phyloP scores from a whole-genome alignment of 768 basidiomycete species.

The Pulveroboletus frians region DNA sequence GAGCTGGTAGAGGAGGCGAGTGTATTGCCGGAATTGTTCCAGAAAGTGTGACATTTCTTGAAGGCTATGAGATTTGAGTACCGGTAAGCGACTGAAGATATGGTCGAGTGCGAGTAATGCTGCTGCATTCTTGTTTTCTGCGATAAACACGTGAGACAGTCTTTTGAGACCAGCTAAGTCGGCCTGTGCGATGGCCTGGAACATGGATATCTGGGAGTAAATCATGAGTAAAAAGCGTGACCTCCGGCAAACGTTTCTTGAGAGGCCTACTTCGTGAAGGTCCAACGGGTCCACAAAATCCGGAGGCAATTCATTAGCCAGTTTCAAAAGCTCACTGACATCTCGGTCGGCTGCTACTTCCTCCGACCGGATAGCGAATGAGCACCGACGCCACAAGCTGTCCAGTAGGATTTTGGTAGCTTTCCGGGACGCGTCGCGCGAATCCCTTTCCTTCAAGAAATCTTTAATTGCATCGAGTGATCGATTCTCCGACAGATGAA shows the following conservation, averaged over 20 bases:
- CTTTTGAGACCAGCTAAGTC: conserved; percentile 26
- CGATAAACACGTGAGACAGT: conserved; percentile 31
- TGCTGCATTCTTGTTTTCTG: background rate
- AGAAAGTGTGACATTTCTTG: conserved; percentile 6
- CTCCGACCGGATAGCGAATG: conserved; percentile 33
- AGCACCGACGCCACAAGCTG: conserved; percentile 41
- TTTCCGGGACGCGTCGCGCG: conserved; percentile 24
- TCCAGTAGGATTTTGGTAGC: conserved; percentile 39
- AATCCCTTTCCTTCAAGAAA: conserved; percentile 34
- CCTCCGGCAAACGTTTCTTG: background rate
- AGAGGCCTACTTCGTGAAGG: conserved; percentile 7
- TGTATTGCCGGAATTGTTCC: conserved; percentile 1
- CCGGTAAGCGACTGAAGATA: conserved; percentile 1
- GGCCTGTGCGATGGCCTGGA: conserved; percentile 27
- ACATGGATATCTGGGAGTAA: conserved; percentile 25
- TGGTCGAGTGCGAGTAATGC: conserved; percentile 9
- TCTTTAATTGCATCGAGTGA: conserved; percentile 42
- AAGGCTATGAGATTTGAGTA: conserved; percentile 21
- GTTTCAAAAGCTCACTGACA: conserved; percentile 21
- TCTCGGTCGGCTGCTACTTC: background rate
- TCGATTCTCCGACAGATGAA: conserved; percentile 46
- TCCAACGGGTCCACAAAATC: conserved; percentile 4
- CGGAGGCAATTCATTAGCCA: conserved; percentile 11
- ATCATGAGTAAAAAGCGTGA: background rate
- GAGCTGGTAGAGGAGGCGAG: background rate